Conservation (phyloP, 176 grass and related monocot genomes). For the Cocos nucifera region DNA sequence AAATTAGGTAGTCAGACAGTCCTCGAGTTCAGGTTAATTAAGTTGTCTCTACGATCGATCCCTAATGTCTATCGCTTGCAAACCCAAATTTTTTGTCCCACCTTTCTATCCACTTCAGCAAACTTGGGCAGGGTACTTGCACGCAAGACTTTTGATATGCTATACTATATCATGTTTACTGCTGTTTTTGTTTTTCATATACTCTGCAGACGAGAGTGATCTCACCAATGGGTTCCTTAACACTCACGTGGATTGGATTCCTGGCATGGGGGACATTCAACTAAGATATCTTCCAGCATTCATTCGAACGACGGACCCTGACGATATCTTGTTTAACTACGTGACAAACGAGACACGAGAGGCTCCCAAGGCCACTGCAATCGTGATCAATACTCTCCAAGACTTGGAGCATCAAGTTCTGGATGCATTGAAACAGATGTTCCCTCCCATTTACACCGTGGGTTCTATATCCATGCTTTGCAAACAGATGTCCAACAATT, state of each 20-base stretch:
- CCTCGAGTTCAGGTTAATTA: too few species aligned
- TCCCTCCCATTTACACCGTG: not conserved
- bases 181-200: not conserved
- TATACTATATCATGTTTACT: too few species aligned
- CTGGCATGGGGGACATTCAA: conserved; percentile 25
- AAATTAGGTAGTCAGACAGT: too few species aligned
- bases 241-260: conserved; percentile 29
- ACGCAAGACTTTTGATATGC: too few species aligned
- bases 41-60: too few species aligned
- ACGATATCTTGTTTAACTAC: conserved; percentile 20
- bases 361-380: conserved; percentile 14
- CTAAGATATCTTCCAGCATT: conserved; percentile 34
- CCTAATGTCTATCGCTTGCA: too few species aligned
- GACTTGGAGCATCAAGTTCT: conserved; percentile 32
- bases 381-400: conserved; percentile 41
- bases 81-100: too few species aligned
- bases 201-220: conserved; percentile 15
- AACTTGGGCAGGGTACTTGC: too few species aligned
- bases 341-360: conserved; percentile 5
- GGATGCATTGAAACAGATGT: conserved; percentile 14
- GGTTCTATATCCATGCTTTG: too few species aligned
- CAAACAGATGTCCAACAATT: too few species aligned
- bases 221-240: conserved; percentile 27
- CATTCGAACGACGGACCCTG: conserved; percentile 16
- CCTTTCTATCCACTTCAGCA: too few species aligned